Base-by-base conservation (phyloP, 129 eudicot species). In the Pittosporum tobira region DNA sequence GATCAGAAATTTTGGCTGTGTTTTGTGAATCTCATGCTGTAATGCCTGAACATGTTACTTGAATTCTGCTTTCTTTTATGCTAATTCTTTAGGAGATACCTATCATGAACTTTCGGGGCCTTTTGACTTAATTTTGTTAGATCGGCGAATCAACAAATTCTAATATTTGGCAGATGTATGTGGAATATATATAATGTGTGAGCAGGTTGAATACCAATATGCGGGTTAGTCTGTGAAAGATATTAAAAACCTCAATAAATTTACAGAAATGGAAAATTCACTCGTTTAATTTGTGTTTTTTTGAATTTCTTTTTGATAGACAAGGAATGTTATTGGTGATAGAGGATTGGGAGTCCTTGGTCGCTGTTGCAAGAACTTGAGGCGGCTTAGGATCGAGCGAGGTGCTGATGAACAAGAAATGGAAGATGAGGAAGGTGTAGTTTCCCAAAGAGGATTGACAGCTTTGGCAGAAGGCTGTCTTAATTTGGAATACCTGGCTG, bases 361-460 rank as follows among this genome's bases (percentile, higher is more conserved):
- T 25, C 27, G 14, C 23, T 59, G 44, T 23, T 73, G 78, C 57
- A 73, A 67, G 63, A 52, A 36, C 37, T n/a, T 73, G 49, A 73
- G 53, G 57, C 61, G 78, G 53, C 73, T 73, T n/a, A 57, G 78
- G 37, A 67, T 73, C 19, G 77, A 73, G 21, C 63, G 72, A 22
- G 77, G 77, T 12, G 72, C 67, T 28, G 77, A 73, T 24, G 77
- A 66, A n/a, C 71, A 56, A 54, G 77, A 28, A 20, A n/a, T 72
- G 29, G 63, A 28, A 19, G 73, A 21, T 2, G 73, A 31, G 49
- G 65, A 63, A 45, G 78, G 78, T 20, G 54, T 50, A 45, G 69
- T 73, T 57, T 49, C 78, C 23, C 69, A 73, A 22, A 67, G 60
- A 34, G 78, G 78, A 27, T 37, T 73, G 45, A 67, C 56, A 20